A percentile compares a stretch with the other conserved stretches of the same genome.
These are phyloP conservation scores for Solanum hybrid DNA, from an alignment of 305 asterid genomes.

Conservation along the genomic window DNA sequence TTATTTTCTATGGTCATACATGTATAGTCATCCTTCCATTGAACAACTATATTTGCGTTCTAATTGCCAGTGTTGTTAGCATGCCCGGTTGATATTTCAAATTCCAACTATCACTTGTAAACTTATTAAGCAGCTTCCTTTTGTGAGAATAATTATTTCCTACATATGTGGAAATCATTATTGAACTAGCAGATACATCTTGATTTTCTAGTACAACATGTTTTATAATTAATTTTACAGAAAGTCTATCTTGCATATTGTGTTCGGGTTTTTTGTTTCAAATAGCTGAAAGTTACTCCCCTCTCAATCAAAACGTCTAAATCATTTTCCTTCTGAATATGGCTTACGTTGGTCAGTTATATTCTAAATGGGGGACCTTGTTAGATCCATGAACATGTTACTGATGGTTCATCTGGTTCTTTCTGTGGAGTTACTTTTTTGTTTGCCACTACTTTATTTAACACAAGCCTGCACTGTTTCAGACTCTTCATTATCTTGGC, in stretches of 20 bases:
- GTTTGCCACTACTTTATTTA: constrained; percentile 8
- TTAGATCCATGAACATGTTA: background rate
- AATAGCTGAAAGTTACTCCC: background rate
- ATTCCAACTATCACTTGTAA: background rate
- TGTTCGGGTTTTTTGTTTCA: background rate
- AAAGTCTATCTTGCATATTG: background rate
- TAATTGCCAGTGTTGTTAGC: background rate
- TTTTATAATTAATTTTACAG: background rate
- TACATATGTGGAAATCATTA: background rate
- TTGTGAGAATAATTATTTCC: background rate
- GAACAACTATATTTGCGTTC: background rate
- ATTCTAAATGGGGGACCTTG: background rate
- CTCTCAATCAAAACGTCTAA: background rate
- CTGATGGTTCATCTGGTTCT: constrained; percentile 7
- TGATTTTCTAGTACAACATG: background rate
- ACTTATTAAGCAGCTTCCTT: background rate
- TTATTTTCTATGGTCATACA: background rate
- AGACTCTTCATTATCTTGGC: constrained; percentile 97
- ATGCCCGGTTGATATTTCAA: background rate
- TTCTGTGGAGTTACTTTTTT: background rate
- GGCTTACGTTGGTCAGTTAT: background rate
- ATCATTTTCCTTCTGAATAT: background rate
- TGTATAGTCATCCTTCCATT: background rate
- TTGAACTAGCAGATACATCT: background rate
- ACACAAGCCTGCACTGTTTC: constrained; percentile 19